These are phyloP conservation scores for Stromatinia cepivora DNA, from an alignment of 2,329 filamentous ascomycete genomes.

Conservation along the genomic window DNA sequence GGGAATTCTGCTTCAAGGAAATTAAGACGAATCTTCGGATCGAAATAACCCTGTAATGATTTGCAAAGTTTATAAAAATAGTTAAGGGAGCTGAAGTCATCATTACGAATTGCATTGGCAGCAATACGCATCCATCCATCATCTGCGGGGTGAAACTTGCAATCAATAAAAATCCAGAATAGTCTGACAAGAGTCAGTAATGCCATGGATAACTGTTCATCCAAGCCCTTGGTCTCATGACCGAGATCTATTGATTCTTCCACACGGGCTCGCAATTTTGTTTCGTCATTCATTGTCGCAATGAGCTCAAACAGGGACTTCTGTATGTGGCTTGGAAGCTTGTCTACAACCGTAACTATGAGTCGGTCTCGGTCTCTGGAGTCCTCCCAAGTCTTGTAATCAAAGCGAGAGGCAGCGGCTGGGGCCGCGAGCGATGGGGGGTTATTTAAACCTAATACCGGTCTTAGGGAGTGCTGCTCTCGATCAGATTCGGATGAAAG, in stretches of 20 bases:
- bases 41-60: constrained; percentile 16
- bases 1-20: neutral
- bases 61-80: constrained; percentile 12
- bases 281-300: constrained; percentile 18
- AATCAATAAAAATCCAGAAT: constrained; percentile 40
- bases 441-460: constrained; percentile 23
- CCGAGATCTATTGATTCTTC: constrained; percentile 5
- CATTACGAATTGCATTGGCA: neutral
- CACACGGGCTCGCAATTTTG: constrained; percentile 16
- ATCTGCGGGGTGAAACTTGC: constrained; percentile 28
- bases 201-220: constrained; percentile 19
- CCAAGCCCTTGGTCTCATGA: constrained; percentile 26
- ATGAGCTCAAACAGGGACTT: constrained; percentile 22
- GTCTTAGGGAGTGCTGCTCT: constrained; percentile 15
- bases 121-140: constrained; percentile 7
- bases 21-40: constrained; percentile 12
- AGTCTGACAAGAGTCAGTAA: constrained; percentile 33
- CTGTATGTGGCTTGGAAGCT: neutral
- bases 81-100: neutral
- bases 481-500: constrained; percentile 26
- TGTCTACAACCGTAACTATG: constrained; percentile 43
- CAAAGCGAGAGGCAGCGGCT: constrained; percentile 31
- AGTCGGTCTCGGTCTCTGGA: constrained; percentile 42
- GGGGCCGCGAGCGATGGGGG: constrained; percentile 33
- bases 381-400: constrained; percentile 30